Evolutionary conservation across 441 rosid species (phyloP).

Genomic region (Daphne laureola): DNA sequence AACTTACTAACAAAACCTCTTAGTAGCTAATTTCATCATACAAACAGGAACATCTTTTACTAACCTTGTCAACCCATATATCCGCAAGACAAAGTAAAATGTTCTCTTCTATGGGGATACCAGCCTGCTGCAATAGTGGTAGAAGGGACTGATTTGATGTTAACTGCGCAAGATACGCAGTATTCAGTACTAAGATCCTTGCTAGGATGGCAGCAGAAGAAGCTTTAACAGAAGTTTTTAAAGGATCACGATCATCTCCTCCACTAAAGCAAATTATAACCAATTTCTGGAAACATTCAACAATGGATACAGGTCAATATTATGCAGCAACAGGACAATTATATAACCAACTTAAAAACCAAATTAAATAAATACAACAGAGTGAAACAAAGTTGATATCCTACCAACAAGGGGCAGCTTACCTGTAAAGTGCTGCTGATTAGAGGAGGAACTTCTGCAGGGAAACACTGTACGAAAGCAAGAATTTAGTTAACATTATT

Average conservation of each 20-base stretch:
- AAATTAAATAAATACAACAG: not conserved
- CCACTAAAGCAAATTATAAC: slow-evolving; percentile 79
- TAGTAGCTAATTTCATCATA: not conserved
- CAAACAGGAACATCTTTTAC: slow-evolving; percentile 14
- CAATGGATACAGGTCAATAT: slow-evolving; percentile 11
- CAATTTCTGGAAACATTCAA: slow-evolving; percentile 51
- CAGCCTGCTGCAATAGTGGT: slow-evolving; percentile 64
- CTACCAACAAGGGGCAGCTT: slow-evolving; percentile 16
- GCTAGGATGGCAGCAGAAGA: slow-evolving; percentile 87
- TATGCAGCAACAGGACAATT: slow-evolving; percentile 4
- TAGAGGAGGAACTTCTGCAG: slow-evolving; percentile 76
- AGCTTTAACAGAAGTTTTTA: slow-evolving; percentile 77
- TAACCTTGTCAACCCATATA: slow-evolving; percentile 96
- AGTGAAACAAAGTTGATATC: slow-evolving; percentile 5
- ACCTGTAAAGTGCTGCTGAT: slow-evolving; percentile 84
- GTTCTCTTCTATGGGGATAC: slow-evolving; percentile 56
- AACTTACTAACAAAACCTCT: not conserved
- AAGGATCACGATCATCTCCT: slow-evolving; percentile 81
- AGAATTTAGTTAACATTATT: not conserved
- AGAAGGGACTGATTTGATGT: slow-evolving; percentile 80
- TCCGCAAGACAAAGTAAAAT: slow-evolving; percentile 85
- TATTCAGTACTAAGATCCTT: slow-evolving; percentile 92
- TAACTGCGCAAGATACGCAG: slow-evolving; percentile 78
- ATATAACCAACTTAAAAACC: not conserved
- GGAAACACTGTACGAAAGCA: slow-evolving; percentile 64